phyloP scores from a whole-genome alignment of 495 filamentous ascomycete species.

The Penicillium soppii region DNA sequence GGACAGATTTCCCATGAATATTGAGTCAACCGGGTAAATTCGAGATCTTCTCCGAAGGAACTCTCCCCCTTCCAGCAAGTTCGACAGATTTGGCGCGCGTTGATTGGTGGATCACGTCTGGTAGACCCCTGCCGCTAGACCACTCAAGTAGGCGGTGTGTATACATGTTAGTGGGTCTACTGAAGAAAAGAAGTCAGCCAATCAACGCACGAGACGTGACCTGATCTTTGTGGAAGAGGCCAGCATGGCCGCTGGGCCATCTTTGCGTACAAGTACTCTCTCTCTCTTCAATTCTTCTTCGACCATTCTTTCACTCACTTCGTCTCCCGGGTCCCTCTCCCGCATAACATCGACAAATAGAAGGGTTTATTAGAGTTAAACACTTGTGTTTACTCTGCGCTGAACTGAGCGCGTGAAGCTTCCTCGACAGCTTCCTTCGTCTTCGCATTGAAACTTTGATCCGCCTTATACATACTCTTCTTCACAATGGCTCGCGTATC shows the following conservation, averaged over 20 bases:
- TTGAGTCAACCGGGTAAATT: background rate
- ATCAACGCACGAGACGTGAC: conserved; percentile 44
- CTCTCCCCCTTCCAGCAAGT: conserved; percentile 31
- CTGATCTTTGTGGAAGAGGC: conserved; percentile 43
- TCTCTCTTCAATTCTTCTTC: conserved; percentile 11
- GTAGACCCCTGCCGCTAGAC: conserved; percentile 9
- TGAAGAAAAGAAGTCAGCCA: conserved; percentile 22
- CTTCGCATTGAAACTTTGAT: conserved; percentile 10
- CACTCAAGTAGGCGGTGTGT: conserved; percentile 28
- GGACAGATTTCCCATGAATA: background rate
- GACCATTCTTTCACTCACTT: conserved; percentile 18
- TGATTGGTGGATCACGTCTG: conserved; percentile 15
- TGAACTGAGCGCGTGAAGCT: conserved; percentile 14
- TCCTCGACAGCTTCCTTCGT: conserved; percentile 13
- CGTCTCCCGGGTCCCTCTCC: conserved; percentile 21
- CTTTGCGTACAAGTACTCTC: conserved; percentile 29
- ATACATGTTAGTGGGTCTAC: conserved; percentile 15
- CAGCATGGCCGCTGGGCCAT: conserved; percentile 44
- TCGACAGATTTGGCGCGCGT: conserved; percentile 24
- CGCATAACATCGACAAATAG: conserved; percentile 4
- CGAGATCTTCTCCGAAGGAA: conserved; percentile 2
- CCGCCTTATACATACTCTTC: conserved; percentile 13
- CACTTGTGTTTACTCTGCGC: conserved; percentile 22
- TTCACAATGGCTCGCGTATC: conserved; percentile 49
- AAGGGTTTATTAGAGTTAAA: conserved; percentile 19